These are phyloP conservation scores for Fraxinus velutina DNA, from an alignment of 305 asterid species.

Conservation along the genomic window DNA sequence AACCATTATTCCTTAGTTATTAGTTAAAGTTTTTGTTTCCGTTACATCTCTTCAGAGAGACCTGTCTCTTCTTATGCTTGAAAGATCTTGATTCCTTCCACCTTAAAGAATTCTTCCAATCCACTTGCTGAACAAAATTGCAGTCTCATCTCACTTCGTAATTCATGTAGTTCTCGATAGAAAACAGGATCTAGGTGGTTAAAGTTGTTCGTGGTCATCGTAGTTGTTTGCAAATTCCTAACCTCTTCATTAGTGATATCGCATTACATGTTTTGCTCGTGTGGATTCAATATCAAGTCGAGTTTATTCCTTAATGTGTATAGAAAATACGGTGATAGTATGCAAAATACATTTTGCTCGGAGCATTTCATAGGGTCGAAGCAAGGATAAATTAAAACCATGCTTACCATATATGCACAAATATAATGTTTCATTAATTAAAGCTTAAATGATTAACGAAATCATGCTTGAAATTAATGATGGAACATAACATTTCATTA, in stretches of 20 bases:
- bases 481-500: background rate
- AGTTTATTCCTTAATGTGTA: background rate
- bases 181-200: background rate
- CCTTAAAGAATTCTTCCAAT: background rate
- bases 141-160: background rate
- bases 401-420: background rate
- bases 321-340: background rate
- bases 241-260: background rate
- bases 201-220: background rate
- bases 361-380: background rate
- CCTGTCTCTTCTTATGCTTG: background rate
- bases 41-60: background rate
- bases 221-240: background rate
- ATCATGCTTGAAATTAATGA: background rate
- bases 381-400: background rate
- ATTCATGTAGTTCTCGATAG: background rate
- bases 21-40: background rate
- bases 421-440: background rate
- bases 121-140: background rate
- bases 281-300: background rate
- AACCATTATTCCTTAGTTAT: background rate
- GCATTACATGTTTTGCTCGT: background rate
- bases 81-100: background rate
- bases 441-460: background rate
- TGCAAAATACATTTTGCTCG: background rate